phyloP scores from a whole-genome alignment of 208 protist genomes.

The Sergeia podlipaevii region DNA sequence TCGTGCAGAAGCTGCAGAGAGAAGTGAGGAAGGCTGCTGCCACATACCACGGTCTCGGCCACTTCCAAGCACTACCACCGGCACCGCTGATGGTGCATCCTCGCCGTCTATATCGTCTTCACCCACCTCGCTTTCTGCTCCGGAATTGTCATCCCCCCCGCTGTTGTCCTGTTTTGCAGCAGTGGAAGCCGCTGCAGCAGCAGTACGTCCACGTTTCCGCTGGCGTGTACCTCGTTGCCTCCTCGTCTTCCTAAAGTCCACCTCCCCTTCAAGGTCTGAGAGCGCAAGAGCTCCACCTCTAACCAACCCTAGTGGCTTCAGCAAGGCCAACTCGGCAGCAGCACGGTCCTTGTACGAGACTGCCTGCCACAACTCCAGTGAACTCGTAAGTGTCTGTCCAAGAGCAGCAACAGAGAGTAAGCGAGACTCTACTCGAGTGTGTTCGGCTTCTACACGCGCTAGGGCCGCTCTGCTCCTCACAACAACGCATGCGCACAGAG shows the following conservation, averaged over 20 bases:
- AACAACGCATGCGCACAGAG: constrained; percentile 39
- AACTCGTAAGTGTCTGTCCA: constrained; percentile 57
- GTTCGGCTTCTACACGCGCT: constrained; percentile 18
- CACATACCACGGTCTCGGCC: too few species aligned
- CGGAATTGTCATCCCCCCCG: too few species aligned
- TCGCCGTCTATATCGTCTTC: neutral
- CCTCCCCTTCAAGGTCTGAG: neutral
- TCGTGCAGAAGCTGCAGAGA: too few species aligned
- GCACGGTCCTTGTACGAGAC: constrained; percentile 24
- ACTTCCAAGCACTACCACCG: too few species aligned
- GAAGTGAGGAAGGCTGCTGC: too few species aligned
- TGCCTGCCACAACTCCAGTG: constrained; percentile 58
- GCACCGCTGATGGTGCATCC: too few species aligned
- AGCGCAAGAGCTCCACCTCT: neutral
- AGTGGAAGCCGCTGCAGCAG: too few species aligned
- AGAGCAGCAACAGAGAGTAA: constrained; percentile 44
- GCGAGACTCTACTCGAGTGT: constrained; percentile 18
- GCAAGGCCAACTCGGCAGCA: constrained; percentile 5
- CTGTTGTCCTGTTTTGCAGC: too few species aligned
- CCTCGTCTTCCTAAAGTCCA: neutral
- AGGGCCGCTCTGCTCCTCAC: constrained; percentile 39
- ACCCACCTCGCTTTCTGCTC: too few species aligned
- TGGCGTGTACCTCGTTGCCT: neutral
- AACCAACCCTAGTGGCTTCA: constrained; percentile 2
- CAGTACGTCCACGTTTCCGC: too few species aligned